Base-by-base conservation (phyloP, 1,284 basidiomycete species). In the Papiliotrema nemorosa region DNA sequence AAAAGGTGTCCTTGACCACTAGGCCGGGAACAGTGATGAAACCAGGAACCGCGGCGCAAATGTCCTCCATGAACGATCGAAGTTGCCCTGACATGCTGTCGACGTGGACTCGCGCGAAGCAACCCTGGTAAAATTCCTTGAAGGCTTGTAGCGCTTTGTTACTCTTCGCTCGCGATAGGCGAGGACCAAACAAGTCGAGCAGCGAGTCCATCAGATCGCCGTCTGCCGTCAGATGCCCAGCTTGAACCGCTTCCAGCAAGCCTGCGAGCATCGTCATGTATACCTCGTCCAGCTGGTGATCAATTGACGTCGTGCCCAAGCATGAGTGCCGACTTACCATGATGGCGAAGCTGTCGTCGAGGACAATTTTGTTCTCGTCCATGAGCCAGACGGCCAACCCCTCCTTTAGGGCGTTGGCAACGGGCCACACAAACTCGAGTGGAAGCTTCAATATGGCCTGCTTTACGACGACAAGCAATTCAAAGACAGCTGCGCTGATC, bases 161-260 rank as follows among this genome's bases (percentile, higher is more conserved):
- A 5, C 55, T 57, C 13, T 31, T 33, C 2, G 63, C 66, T 16
- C 49, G 57, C 0, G 62, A 62, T 1, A 72, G 58, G 27, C 70
- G 62, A 12, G 68, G 64, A 16, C 64, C 65, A 45, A 61, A 66
- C 37, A 72, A 34, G 27, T 66, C 62, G 39, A 66, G 57, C 31
- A 63, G 57, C 3, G 18, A 16, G 49, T 69, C 61, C 37, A 73
- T 48, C 10, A 62, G 62, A 0, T 53, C 53, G 20, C 55, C 53
- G 1, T 52, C 49, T 5, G 59, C 44, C 0, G 53, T 42, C 22
- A 70, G 47, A n/a, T 54, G 47, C 6, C 52, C 48, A 2, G 40
- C 26, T n/a, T 47, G 40, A 34, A 73, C 59, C 2, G 62, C 56
- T 7, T 52, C 34, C 9, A 54, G 47, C 3, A 72, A 40, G 1